phyloP scores from a whole-genome alignment of 208 protist genomes.

The Trypanosoma lewisi region DNA sequence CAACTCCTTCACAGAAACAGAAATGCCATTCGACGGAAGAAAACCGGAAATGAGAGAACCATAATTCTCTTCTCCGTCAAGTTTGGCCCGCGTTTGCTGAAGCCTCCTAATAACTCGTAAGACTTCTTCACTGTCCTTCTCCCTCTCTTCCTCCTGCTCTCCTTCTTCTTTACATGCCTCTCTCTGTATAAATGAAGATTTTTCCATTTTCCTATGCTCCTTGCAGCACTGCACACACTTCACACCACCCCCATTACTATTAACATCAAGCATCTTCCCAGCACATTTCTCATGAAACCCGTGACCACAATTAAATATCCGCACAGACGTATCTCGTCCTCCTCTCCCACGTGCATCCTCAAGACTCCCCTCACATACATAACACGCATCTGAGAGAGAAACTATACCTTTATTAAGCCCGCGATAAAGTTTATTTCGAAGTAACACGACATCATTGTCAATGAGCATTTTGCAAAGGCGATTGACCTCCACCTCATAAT shows the following conservation, averaged over 20 bases:
- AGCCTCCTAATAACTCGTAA: slow-evolving; percentile 24
- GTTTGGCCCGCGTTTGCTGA: slow-evolving; percentile 25
- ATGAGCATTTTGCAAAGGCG: slow-evolving; percentile 42
- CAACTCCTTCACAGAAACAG: background rate
- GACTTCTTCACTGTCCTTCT: slow-evolving; percentile 6
- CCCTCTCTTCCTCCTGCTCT: background rate
- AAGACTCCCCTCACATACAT: slow-evolving; percentile 45
- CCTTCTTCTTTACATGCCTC: background rate
- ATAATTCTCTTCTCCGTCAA: slow-evolving; percentile 17
- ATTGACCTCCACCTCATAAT: slow-evolving; percentile 59
- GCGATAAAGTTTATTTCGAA: slow-evolving; percentile 37
- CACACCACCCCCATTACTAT: background rate
- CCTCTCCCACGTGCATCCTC: slow-evolving; percentile 5
- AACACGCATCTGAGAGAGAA: slow-evolving; percentile 53
- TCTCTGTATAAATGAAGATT: too few species aligned
- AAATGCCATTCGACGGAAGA: background rate
- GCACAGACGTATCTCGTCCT: slow-evolving; percentile 29
- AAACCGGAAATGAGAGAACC: slow-evolving; percentile 14
- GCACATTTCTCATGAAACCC: slow-evolving; percentile 63
- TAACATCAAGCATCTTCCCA: too few species aligned
- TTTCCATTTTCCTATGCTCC: slow-evolving; percentile 5
- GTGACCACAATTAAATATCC: slow-evolving; percentile 79
- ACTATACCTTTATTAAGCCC: slow-evolving; percentile 49
- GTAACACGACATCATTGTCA: slow-evolving; percentile 47
- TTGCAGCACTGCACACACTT: slow-evolving; percentile 24